These are phyloP conservation scores for Linaria vulgaris DNA, from an alignment of 257 asterid species.

Conservation along the genomic window DNA sequence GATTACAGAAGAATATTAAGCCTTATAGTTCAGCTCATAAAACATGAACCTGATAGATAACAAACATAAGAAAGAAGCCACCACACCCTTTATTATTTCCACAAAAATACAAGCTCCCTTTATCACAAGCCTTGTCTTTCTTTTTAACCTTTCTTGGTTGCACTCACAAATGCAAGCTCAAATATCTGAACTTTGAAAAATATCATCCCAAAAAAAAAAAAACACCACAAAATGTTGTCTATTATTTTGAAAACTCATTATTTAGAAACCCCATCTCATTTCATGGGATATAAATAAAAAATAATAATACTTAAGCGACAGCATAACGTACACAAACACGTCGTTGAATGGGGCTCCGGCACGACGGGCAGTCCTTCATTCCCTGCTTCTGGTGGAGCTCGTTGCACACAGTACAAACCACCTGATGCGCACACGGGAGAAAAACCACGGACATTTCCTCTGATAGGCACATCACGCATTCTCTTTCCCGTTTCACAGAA, in stretches of 20 bases:
- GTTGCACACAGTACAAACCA: conserved; percentile 79
- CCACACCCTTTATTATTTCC: conserved; percentile 33
- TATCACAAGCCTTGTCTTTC: conserved; percentile 26
- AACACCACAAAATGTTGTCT: conserved; percentile 44
- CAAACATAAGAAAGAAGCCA: conserved; percentile 10
- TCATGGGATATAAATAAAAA: background rate
- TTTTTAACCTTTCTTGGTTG: background rate
- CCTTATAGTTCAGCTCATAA: background rate
- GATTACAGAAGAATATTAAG: too few species aligned
- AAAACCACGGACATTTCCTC: conserved; percentile 97
- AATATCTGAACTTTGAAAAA: conserved; percentile 30
- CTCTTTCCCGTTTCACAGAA: conserved; percentile 82
- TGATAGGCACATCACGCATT: conserved; percentile 92
- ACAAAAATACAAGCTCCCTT: conserved; percentile 45
- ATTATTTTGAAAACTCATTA: conserved; percentile 46
- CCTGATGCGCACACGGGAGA: conserved; percentile 97
- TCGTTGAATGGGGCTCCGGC: conserved; percentile 80
- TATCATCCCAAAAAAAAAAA: too few species aligned
- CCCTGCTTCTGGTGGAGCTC: conserved; percentile 97
- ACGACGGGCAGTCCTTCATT: conserved; percentile 97
- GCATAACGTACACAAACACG: conserved; percentile 85
- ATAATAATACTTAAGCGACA: conserved; percentile 30
- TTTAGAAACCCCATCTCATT: conserved; percentile 30
- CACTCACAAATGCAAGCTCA: conserved; percentile 27
- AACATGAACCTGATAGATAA: background rate